Base-by-base conservation (phyloP, 2,329 filamentous ascomycete genomes). In the Venturia aucupariae region DNA sequence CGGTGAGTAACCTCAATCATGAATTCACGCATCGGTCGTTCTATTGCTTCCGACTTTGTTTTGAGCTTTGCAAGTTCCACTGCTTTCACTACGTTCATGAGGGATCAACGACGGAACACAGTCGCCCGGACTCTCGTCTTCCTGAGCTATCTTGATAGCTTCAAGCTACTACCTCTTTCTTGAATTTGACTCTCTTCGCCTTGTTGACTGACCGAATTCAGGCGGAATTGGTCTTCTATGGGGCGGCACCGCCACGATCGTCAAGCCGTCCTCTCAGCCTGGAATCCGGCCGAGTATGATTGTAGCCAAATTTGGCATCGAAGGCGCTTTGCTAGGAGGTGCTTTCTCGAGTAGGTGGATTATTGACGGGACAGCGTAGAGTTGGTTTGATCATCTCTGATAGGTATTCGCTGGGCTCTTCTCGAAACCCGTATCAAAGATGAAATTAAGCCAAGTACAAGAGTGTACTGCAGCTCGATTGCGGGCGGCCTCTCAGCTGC, bases 261-360 rank as follows among this genome's bases (percentile, higher is more conserved):
- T 92, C 60, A 83, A 86, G 65, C 87, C 88, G 22, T 84, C 83
- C 17, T 19, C 2, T 4, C 87, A 90, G 4, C 81, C 84, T 4
- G 73, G 85, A 2, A 75, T 93, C 7, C 93, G 51, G 22, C 51
- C 51, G 7, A 38, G 91, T 76, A 87, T 90, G 0, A 69, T 88
- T 15, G 82, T 87, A 44, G 86, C 88, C 17, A 27, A 89, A 90
- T 22, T 79, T 90, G 48, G 91, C 96, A 76, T 96, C 13, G 51
- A 57, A 35, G 51, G 90, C 84, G 90, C 90, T 75, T 82, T 84
- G 51, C 81, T 95, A 46, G 90, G 90, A 42, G 85, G 83, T 59
- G 89, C 85, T 19, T 97, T 87, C 73, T 93, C 87, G 81, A 87
- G 88, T 86, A 79, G 71, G 13, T 30, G 3, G 42, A 62, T 32